phyloP scores from a whole-genome alignment of 371 early-diverging fungal species.

The Mortierella sp. region DNA sequence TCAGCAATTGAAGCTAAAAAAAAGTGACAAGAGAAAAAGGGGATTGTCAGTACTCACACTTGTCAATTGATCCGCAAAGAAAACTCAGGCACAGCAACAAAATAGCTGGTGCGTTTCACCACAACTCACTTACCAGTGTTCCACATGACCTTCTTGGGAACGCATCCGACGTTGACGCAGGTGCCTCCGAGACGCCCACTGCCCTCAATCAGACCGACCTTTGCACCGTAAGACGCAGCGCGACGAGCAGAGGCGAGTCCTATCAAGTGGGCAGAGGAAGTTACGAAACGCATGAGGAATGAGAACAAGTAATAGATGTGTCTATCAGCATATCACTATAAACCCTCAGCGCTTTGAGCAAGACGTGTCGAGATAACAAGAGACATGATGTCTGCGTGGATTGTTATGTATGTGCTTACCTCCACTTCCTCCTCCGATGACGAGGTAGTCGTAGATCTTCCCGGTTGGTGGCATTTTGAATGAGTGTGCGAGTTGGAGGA shows the following conservation, averaged over 20 bases:
- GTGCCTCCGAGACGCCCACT: slow-evolving; percentile 92
- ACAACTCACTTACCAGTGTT: slow-evolving; percentile 77
- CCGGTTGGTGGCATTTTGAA: slow-evolving; percentile 62
- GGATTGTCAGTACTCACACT: neutral
- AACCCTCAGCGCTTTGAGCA: neutral
- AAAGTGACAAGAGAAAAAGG: neutral
- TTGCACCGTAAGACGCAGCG: slow-evolving; percentile 92
- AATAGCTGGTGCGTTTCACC: no score
- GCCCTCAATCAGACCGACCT: slow-evolving; percentile 93
- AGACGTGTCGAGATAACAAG: neutral
- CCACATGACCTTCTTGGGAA: slow-evolving; percentile 99
- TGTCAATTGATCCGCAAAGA: neutral
- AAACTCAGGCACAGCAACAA: neutral
- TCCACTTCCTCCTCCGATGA: slow-evolving; percentile 93
- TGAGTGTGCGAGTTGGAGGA: slow-evolving; percentile 50
- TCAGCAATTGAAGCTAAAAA: slow-evolving; percentile 85
- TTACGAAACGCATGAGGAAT: slow-evolving; percentile 52
- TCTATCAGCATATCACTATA: neutral
- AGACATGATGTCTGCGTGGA: neutral
- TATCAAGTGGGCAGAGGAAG: slow-evolving; percentile 33
- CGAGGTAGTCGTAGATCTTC: slow-evolving; percentile 86
- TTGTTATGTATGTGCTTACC: slow-evolving; percentile 55
- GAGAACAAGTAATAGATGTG: slow-evolving; percentile 18
- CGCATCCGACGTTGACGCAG: slow-evolving; percentile 98
- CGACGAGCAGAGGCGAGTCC: slow-evolving; percentile 93